Conservation (phyloP, 2,329 filamentous ascomycete species). For the Phialocephala subalpina region DNA sequence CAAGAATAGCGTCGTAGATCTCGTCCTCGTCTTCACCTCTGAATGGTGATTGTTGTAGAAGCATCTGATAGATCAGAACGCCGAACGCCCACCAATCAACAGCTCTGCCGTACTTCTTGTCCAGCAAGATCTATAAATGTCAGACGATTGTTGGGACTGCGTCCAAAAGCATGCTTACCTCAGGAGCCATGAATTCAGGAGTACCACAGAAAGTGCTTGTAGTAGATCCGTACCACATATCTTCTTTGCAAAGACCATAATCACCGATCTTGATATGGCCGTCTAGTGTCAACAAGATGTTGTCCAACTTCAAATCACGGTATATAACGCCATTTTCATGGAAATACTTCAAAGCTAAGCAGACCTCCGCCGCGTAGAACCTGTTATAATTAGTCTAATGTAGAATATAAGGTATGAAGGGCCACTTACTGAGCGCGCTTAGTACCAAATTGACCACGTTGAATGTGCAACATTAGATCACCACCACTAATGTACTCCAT, state of each 20-base stretch:
- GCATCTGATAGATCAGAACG: constrained; percentile 99
- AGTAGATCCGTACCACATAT: constrained; percentile 99
- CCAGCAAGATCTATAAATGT: constrained; percentile 78
- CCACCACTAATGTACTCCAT: constrained; percentile 99
- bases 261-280: constrained; percentile 99
- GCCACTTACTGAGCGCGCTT: constrained; percentile 88
- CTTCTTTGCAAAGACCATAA: constrained; percentile 98
- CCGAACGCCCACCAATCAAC: constrained; percentile 99
- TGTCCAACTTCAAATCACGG: constrained; percentile 80
- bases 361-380: constrained; percentile 98
- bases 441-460: constrained; percentile 92
- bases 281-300: constrained; percentile 93
- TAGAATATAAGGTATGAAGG: not conserved
- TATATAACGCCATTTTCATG: constrained; percentile 99
- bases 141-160: constrained; percentile 37
- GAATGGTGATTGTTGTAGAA: constrained; percentile 98
- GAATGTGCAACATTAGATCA: constrained; percentile 99
- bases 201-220: constrained; percentile 99
- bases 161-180: constrained; percentile 63
- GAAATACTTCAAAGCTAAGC: constrained; percentile 97
- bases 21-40: constrained; percentile 98
- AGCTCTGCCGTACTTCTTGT: constrained; percentile 97
- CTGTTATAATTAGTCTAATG: constrained; percentile 52
- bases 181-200: constrained; percentile 99
- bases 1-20: constrained; percentile 98